Evolutionary conservation across 352 stramenopile species (phyloP), one percentile per base, ranked within the genome.

Genomic region (Phytophthora podocarpi): DNA sequence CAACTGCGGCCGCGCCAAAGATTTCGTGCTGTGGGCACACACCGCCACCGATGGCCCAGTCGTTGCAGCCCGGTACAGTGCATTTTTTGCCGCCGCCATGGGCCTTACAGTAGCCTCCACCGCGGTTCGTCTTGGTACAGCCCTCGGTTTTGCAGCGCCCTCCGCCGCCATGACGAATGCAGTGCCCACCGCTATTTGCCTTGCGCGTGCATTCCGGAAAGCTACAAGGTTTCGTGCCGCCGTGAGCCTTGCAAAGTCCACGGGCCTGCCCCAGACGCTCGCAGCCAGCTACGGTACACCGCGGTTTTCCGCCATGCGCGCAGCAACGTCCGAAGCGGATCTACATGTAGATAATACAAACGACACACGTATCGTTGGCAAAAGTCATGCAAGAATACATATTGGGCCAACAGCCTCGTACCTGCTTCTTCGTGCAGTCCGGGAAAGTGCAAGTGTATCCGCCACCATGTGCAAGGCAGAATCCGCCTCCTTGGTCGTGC

Each of bases 11-110:
- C 1, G 64, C 30, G n/a, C 62, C 69, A 36, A 89, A 88, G 21
- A 83, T 36, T 42, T 80, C 68, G 65, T 94, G 85, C 41, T 86
- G 70, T n/a, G 73, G 56, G 56, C 85, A 94, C 20, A 72, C 57
- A 20, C 85, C 85, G 27, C 82, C 85, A 30, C 82, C 80, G 20
- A 88, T 80, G 21, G 78, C 81, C 85, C 85, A 94, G 45, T 84
- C 78, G 60, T 82, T 84, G 70, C 85, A 95, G 26, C 52, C 67
- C 2, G 76, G 57, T 1, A 72, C 63, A 4, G 63, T 66, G 47
- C 85, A 95, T 64, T 92, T 91, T 66, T 90, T 92, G 20, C 85
- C 85, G 11, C 85, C 85, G 43, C 85, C 85, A 48, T 95, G 85
- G 3, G 73, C 79, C 43, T 92, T 92, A 68, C 85, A 95, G 57